These are phyloP conservation scores for Garcia nutans DNA, from an alignment of 345 rosid species.

Conservation along the genomic window DNA sequence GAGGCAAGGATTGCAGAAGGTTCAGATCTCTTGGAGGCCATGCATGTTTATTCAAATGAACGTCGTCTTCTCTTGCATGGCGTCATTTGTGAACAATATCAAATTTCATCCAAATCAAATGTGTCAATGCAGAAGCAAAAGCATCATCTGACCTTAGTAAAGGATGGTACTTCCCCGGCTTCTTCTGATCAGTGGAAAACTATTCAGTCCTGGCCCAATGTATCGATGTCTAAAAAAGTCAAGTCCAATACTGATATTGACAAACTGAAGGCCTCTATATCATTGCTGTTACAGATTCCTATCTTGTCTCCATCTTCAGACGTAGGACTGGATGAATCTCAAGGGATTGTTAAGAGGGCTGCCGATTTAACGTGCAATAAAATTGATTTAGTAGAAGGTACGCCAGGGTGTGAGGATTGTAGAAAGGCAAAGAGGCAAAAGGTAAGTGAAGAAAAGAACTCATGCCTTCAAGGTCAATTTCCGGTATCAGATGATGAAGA, in stretches of 20 bases:
- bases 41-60: conserved; percentile 72
- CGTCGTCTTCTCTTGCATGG: conserved; percentile 71
- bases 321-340: conserved; percentile 56
- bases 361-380: conserved; percentile 31
- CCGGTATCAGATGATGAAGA: conserved; percentile 85
- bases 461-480: conserved; percentile 57
- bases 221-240: conserved; percentile 38
- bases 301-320: conserved; percentile 42
- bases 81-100: conserved; percentile 26
- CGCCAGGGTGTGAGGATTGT: conserved; percentile 94
- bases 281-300: conserved; percentile 70
- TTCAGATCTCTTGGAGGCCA: conserved; percentile 57
- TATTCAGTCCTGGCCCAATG: conserved; percentile 8
- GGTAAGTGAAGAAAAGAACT: conserved; percentile 63
- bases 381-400: conserved; percentile 42
- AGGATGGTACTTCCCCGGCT: conserved; percentile 18
- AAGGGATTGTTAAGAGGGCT: conserved; percentile 63
- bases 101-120: conserved; percentile 17
- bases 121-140: conserved; percentile 13
- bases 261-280: conserved; percentile 63
- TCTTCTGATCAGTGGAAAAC: conserved; percentile 23
- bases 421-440: conserved; percentile 48
- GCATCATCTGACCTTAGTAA: conserved; percentile 13
- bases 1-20: conserved; percentile 66
- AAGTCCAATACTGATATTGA: conserved; percentile 47